Conservation (phyloP, 148 eudicot genomes). For the Persicaria maculosa region DNA sequence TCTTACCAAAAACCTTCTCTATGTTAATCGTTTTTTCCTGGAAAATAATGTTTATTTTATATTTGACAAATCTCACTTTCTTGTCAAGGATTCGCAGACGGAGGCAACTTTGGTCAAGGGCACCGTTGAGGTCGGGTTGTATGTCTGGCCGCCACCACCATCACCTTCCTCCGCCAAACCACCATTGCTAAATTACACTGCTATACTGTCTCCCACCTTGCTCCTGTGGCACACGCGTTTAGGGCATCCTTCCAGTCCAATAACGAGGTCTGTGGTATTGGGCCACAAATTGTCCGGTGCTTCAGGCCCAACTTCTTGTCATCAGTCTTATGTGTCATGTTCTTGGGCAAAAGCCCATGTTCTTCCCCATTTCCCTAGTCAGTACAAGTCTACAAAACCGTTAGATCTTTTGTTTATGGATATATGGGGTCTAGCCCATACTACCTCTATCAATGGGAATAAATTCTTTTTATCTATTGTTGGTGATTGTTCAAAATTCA, state of each 20-base stretch:
- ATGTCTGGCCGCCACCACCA: no score
- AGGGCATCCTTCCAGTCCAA: background rate
- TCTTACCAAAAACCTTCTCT: no score
- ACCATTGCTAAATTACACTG: background rate
- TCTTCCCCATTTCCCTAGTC: background rate
- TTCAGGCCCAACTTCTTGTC: background rate
- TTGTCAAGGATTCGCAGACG: no score
- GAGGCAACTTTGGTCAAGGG: no score
- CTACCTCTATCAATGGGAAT: background rate
- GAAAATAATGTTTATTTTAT: no score
- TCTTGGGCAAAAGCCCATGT: background rate
- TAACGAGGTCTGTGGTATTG: background rate
- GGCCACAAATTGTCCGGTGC: background rate
- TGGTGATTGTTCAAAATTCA: background rate
- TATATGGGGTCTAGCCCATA: background rate
- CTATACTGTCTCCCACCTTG: background rate
- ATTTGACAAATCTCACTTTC: no score
- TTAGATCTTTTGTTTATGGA: background rate
- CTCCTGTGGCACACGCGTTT: background rate
- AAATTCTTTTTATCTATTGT: background rate
- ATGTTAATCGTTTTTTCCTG: no score
- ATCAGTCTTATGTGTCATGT: background rate
- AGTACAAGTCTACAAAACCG: background rate
- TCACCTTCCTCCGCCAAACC: background rate
- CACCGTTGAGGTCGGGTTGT: no score